A percentile compares a stretch with the other conserved stretches of the same genome.
Conservation (phyloP, 805 yeast genomes). For the Myxozyma geophila region DNA sequence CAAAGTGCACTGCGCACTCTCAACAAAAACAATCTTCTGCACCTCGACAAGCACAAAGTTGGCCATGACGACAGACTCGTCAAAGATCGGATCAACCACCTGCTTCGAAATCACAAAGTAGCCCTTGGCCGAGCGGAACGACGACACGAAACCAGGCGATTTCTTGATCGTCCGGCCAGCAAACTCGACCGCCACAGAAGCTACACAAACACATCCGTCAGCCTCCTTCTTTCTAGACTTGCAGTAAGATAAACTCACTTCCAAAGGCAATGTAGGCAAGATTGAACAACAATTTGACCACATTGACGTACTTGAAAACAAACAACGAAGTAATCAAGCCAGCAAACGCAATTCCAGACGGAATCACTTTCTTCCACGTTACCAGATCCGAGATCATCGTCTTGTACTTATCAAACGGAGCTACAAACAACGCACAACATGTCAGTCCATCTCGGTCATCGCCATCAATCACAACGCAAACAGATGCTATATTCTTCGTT, state of each 20-base stretch:
- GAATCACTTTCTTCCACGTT: slow-evolving; percentile 25
- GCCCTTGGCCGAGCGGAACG: slow-evolving; percentile 13
- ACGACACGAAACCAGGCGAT: slow-evolving; percentile 30
- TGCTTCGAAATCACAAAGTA: slow-evolving; percentile 28
- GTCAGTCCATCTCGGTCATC: neutral
- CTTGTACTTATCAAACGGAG: slow-evolving; percentile 30
- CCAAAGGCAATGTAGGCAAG: slow-evolving; percentile 26
- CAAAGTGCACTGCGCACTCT: slow-evolving; percentile 16
- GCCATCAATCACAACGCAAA: neutral
- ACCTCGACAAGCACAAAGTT: slow-evolving; percentile 31
- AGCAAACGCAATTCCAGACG: slow-evolving; percentile 25
- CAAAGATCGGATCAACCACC: slow-evolving; percentile 27
- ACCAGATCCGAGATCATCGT: slow-evolving; percentile 12
- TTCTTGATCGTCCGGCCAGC: slow-evolving; percentile 30
- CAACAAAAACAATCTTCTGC: slow-evolving; percentile 33
- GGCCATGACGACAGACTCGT: slow-evolving; percentile 16
- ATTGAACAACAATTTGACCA: slow-evolving; percentile 21
- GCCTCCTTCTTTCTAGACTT: neutral
- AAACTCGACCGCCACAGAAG: slow-evolving; percentile 28
- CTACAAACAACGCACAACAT: slow-evolving; percentile 1
- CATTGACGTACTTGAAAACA: slow-evolving; percentile 20
- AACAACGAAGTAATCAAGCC: slow-evolving; percentile 6
- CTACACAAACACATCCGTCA: slow-evolving; percentile 8
- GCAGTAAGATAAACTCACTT: slow-evolving; percentile 14
- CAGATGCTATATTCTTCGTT: neutral